These are phyloP conservation scores for Solanum clarkiae DNA, from an alignment of 257 asterid species.

Conservation along the genomic window DNA sequence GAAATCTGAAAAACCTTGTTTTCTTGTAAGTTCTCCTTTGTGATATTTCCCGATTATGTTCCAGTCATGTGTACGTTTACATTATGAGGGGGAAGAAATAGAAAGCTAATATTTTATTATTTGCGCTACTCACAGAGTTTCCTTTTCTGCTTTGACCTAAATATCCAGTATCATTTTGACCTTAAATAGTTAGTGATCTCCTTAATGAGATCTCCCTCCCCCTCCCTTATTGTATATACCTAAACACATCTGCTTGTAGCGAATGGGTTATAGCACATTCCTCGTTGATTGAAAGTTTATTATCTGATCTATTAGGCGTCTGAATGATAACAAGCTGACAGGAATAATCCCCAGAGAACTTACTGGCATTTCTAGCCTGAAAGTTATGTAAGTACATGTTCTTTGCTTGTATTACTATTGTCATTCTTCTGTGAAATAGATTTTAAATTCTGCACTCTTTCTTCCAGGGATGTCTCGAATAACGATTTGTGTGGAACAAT, in stretches of 20 bases:
- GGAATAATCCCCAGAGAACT: slow-evolving; percentile 68
- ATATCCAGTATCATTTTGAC: neutral
- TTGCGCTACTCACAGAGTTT: neutral
- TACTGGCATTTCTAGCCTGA: slow-evolving; percentile 41
- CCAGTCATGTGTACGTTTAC: neutral
- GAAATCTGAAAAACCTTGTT: slow-evolving; percentile 67
- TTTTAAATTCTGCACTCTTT: neutral
- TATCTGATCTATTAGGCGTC: slow-evolving; percentile 39
- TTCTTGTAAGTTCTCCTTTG: slow-evolving; percentile 56
- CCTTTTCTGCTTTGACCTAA: neutral
- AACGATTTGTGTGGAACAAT: slow-evolving; percentile 82
- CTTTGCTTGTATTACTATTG: neutral
- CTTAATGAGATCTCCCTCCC: neutral
- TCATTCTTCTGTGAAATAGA: neutral
- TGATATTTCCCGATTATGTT: neutral
- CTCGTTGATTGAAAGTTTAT: neutral
- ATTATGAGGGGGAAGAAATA: neutral
- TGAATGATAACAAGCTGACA: slow-evolving; percentile 50
- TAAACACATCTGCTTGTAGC: neutral
- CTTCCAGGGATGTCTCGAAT: slow-evolving; percentile 76
- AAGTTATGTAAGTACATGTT: slow-evolving; percentile 63
- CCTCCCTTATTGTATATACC: neutral
- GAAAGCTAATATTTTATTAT: neutral
- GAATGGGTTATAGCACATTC: neutral
- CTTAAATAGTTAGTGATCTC: neutral